Evolutionary conservation across 805 yeast species (phyloP), one percentile per base, ranked within the genome.

Genomic region (Yamadazyma endophytica): DNA sequence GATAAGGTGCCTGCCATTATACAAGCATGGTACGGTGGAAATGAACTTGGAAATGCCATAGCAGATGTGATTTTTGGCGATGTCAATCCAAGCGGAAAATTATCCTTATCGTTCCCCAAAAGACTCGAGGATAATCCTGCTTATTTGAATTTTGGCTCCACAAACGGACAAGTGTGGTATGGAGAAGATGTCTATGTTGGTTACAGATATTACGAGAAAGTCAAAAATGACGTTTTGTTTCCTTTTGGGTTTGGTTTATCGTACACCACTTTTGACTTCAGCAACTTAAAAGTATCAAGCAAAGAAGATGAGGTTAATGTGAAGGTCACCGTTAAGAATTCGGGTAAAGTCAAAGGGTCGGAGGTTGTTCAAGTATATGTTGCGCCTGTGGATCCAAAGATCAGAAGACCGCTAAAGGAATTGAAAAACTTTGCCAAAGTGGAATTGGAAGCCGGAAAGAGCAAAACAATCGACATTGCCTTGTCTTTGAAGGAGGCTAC

Each of bases 161-260:
- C 47, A 29, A 50, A 50, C 24, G 63, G 62, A 17, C 42, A 50
- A 26, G 61, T 56, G 11, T 49, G 56, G 36, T 57, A 57, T 43
- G 82, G 84, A 36, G 86, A 79, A 50, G 82, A 77, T 46, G 71
- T 79, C 27, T 78, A 64, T 49, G 73, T 78, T 31, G 85, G 84
- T 13, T 77, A 79, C 59, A 60, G 76, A 37, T 75, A 56, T 57
- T 79, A 74, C 52, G 83, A 79, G 45, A 71, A 70, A 51, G 48
- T 58, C 21, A 63, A 68, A 39, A 56, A 52, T 24, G 61, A 62
- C 17, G 76, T 73, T 4, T 58, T 69, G 29, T 78, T 68, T 61
- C 78, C 82, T 25, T 79, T 79, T 52, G 84, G 84, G 4, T 64
- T 52, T 43, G 84, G 84, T 28, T 62, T 77, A 39, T 77, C 84